Evolutionary conservation across 1,284 basidiomycete species (phyloP), one percentile per base, ranked within the genome.

Genomic region (Trichosporon sp.): DNA sequence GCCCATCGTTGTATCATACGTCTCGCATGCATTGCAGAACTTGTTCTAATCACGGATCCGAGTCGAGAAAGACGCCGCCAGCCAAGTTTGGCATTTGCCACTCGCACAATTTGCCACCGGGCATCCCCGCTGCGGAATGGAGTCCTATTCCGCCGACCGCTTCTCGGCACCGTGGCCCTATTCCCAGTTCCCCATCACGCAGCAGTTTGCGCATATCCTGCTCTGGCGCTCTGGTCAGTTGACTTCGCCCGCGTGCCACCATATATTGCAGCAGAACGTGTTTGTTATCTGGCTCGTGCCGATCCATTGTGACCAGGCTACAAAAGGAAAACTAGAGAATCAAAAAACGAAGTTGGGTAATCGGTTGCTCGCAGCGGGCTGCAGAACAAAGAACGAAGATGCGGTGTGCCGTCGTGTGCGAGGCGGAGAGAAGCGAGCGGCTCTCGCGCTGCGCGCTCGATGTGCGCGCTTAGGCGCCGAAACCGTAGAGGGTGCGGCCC

Each of bases 401-500:
- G 44, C 21, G 47, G 38, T 21, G 47, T 23, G 21, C 18, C 21
- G 47, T 51, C 47, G 47, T 25, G 47, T 6, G 47, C 21, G 21
- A 25, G 6, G 11, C n/a, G 44, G 5, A 25, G 47, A 42, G 3
- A 6, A 8, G 38, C 38, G 15, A 15, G 13, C 38, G 5, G 15
- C 38, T 5, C 23, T 51, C 2, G 23, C 21, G 47, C 6, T 11
- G 11, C 21, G 18, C 6, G 56, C 23, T n/a, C 38, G 18, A 18
- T 18, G 6, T n/a, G 38, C 27, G 15, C 53, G 75, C 67, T 83
- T 86, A 90, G 68, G 87, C 88, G 80, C 89, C 89, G 85, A 91
- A 90, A 83, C 90, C 93, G 83, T 95, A 95, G 53, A 95, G 88
- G 60, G 92, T 93, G 78, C 93, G 88, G 65, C 92, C 92, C 78